Base-by-base conservation (phyloP, 352 stramenopile species). In the Blastocystis sp. region DNA sequence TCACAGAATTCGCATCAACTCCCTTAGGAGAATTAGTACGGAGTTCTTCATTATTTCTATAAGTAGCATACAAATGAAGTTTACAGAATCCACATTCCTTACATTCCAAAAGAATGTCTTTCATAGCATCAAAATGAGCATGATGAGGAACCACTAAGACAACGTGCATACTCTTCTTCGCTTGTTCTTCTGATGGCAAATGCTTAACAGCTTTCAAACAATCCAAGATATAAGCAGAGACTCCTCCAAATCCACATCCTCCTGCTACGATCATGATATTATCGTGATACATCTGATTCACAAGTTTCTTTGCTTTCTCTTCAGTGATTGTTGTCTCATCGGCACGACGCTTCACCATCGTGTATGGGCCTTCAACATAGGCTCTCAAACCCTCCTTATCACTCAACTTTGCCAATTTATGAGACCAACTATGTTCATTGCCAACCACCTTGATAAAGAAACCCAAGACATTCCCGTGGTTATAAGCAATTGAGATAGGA, bases 371-470 rank as follows among this genome's bases (percentile, higher is more conserved):
- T 43, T 83, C 71, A 11, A 83, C 51, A 37, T 65, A 83, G 19
- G 51, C 71, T 5, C 71, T 32, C 4, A 83, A 35, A 29, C 51
- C 51, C 24, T 65, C 66, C 71, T 51, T 27, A n/a, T 54, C 71
- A 42, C 21, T 29, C 24, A 83, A 49, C 14, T 21, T 21, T 21
- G 71, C 71, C 42, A 83, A 49, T 3, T 43, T 7, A 14, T 66
- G 71, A n/a, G 71, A 83, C 71, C 71, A 83, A 32, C 46, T 66
- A 37, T 14, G 21, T 35, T 37, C 24, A 21, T 39, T 43, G n/a
- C 71, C 71, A n/a, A 66, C 46, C 29, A 63, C 52, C 16, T 83
- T 83, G 71, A 83, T 83, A 56, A 51, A 83, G 54, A 83, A 83
- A n/a, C 35, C 49, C 29, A 83, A 32, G 24, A 16, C 14, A 42